Base-by-base conservation (phyloP, 768 basidiomycete genomes). In the Boletellus emodensis region DNA sequence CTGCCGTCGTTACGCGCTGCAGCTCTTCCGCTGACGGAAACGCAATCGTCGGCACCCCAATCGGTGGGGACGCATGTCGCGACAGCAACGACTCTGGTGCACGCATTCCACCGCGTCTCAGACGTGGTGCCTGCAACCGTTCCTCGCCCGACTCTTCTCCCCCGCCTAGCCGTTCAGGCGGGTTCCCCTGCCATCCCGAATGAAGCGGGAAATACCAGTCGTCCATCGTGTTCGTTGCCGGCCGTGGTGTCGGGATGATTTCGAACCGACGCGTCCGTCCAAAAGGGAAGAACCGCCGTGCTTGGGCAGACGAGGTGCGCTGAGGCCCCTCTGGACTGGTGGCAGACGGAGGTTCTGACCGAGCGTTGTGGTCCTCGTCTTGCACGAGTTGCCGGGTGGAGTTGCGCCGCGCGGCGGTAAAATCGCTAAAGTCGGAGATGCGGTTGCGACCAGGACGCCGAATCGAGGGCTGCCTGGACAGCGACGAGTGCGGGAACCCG, bases 351-450 rank as follows among this genome's bases (percentile, higher is more conserved):
- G 45, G 33, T 3, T 62, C 65, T 15, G 57, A 34, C 10, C 50
- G 59, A 6, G 22, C 30, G 9, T 20, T 46, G 5, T 51, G 52
- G 3, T 64, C 67, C 26, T 69, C 67, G 15, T 66, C 67, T 39
- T 60, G 60, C n/a, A 60, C 47, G 34, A 63, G 49, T 38, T 66
- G 68, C 3, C 75, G 68, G 0, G 65, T 78, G 5, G 72, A 69
- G 15, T 78, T 79, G 45, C 87, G 79, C 28, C 87, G 80, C 12
- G 81, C 81, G 20, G 78, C 65, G 0, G 86, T 84, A 54, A 85
- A 88, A 24, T 89, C 87, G 60, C 76, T 82, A 64, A 90, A 88
- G 54, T 89, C 86, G 13, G 80, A 73, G 13, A 79, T 73, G 32
- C 85, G 72, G 26, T 76, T 75, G 5, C 76, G 73, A 30, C 71